These are phyloP conservation scores for Hypericum perforatum DNA, from an alignment of 345 rosid genomes.

Conservation along the genomic window DNA sequence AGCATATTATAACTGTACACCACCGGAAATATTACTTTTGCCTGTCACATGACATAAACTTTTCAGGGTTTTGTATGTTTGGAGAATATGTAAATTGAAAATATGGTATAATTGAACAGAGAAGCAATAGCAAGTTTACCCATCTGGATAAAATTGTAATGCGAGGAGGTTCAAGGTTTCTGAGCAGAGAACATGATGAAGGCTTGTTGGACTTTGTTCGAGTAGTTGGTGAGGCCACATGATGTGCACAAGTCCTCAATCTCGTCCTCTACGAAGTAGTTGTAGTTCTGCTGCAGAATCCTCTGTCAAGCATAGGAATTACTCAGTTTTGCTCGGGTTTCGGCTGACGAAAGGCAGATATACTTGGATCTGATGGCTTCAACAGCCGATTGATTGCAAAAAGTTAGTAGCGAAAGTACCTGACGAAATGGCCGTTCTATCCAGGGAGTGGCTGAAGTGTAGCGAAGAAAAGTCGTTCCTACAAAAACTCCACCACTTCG, in stretches of 20 bases:
- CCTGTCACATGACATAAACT: no score
- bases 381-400: background rate
- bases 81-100: no score
- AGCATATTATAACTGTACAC: no score
- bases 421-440: conserved; percentile 39
- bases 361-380: background rate
- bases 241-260: conserved; percentile 74
- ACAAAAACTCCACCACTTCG: conserved; percentile 86
- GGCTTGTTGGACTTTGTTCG: conserved; percentile 45
- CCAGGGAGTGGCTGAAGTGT: conserved; percentile 49
- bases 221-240: conserved; percentile 75
- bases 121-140: no score
- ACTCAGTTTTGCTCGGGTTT: background rate
- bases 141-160: no score
- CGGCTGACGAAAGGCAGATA: no score
- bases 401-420: conserved; percentile 33
- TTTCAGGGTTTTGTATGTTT: no score
- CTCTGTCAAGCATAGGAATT: conserved; percentile 32
- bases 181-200: conserved; percentile 92
- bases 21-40: no score
- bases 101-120: no score
- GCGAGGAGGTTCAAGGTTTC: no score
- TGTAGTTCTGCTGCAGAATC: conserved; percentile 33
- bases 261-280: conserved; percentile 58
- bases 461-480: conserved; percentile 78